Evolutionary conservation across 495 filamentous ascomycete species (phyloP), one percentile per base, ranked within the genome.

Genomic region (Letharia lupina): DNA sequence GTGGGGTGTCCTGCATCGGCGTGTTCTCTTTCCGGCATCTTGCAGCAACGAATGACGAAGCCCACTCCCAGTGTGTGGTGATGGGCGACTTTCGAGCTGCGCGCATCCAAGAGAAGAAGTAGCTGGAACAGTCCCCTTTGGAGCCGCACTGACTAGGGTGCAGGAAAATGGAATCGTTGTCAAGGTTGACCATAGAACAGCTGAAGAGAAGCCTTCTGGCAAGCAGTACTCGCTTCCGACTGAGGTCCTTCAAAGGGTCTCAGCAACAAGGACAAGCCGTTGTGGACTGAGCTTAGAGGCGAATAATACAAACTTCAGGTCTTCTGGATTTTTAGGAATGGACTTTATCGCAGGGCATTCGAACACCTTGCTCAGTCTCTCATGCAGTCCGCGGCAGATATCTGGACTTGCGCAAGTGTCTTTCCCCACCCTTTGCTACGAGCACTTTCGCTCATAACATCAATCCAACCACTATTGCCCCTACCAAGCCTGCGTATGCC

Each of bases 1-100:
- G 23, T 28, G 23, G 23, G 23, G 23, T 28, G 23, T 1, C 23
- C 23, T 28, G 18, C 60, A 13, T 33, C 35, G 60, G 40, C 37
- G 9, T 10, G 41, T 12, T 48, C 45, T 44, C 41, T 48, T 48
- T 47, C n/a, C 15, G 11, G 41, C 15, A 40, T 37, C 31, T 12
- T 44, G 41, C 39, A 47, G 28, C 60, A 37, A 18, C 23, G 16
- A 45, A 47, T 47, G 60, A 62, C 60, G 37, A 62, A 37, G 60
- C 42, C 28, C 60, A 37, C 54, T 37, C 23, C 23, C 23, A 28
- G 23, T 28, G 23, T 28, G 23, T 28, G 23, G 31, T 31, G 7
- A 56, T 28, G 11, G 54, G 15, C 28, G 31, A 1, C 54, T 1
- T 18, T 4, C 31, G 31, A 57, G 54, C 52, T 35, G 54, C 52